These are phyloP conservation scores for Populus nigra DNA, from an alignment of 345 rosid species.

Conservation along the genomic window DNA sequence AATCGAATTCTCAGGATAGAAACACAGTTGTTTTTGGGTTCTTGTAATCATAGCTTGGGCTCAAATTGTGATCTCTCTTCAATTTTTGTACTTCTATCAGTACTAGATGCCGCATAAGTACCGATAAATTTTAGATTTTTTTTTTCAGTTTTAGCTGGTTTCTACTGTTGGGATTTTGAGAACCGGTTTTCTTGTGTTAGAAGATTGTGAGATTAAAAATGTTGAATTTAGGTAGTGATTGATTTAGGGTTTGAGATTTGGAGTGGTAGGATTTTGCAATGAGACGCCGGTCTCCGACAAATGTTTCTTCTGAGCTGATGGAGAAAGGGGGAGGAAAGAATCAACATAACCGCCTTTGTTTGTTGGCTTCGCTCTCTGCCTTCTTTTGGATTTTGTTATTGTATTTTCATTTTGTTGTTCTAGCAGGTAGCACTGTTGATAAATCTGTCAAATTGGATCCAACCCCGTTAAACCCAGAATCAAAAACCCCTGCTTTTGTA, in stretches of 20 bases:
- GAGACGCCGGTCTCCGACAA: slow-evolving; percentile 66
- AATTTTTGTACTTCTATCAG: background rate
- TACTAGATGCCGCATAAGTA: background rate
- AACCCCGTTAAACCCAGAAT: slow-evolving; percentile 18
- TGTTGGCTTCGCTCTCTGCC: slow-evolving; percentile 49
- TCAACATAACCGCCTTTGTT: slow-evolving; percentile 51
- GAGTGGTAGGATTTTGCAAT: slow-evolving; percentile 27
- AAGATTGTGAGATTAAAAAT: background rate
- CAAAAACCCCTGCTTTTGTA: slow-evolving; percentile 25
- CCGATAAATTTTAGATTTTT: background rate
- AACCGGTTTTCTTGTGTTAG: slow-evolving; percentile 16
- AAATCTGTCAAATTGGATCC: slow-evolving; percentile 36
- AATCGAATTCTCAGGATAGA: background rate
- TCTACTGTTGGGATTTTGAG: slow-evolving; percentile 2
- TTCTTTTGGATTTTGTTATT: slow-evolving; percentile 65
- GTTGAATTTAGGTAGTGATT: background rate
- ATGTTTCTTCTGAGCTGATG: slow-evolving; percentile 39
- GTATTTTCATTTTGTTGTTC: slow-evolving; percentile 63
- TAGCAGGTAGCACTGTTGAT: slow-evolving; percentile 34
- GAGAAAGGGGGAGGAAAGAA: slow-evolving; percentile 60
- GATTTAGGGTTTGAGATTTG: slow-evolving; percentile 7
- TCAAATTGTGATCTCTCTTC: slow-evolving; percentile 11
- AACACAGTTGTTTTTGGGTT: background rate
- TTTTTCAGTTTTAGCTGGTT: background rate
- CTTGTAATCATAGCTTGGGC: background rate